phyloP scores from a whole-genome alignment of 2,329 filamentous ascomycete species.

The Metarhizium humberi region DNA sequence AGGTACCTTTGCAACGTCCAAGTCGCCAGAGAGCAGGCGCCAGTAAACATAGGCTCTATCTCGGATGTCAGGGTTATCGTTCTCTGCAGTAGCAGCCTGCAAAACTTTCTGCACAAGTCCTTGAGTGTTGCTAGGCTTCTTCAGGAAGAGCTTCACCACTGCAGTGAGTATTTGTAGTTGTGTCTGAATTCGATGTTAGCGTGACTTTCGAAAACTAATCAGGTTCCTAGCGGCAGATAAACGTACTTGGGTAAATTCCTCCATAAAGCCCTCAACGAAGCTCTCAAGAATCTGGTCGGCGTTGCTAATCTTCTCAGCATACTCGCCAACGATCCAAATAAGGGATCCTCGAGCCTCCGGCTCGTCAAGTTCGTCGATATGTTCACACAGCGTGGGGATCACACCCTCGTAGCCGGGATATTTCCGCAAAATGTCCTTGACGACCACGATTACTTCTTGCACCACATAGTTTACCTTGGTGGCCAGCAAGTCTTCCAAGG shows the following conservation, averaged over 20 bases:
- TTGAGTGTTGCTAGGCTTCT: constrained; percentile 89
- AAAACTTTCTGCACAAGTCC: constrained; percentile 88
- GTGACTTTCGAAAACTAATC: background rate
- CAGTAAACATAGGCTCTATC: constrained; percentile 98
- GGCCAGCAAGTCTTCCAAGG: constrained; percentile 84
- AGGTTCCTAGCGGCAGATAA: background rate
- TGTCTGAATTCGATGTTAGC: constrained; percentile 45
- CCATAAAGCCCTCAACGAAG: constrained; percentile 90
- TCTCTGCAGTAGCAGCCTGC: constrained; percentile 84
- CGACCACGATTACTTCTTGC: constrained; percentile 96
- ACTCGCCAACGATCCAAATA: constrained; percentile 99
- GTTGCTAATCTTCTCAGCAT: constrained; percentile 98
- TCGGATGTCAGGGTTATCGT: constrained; percentile 94
- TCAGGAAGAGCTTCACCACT: constrained; percentile 94
- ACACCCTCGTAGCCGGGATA: constrained; percentile 98
- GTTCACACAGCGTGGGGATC: constrained; percentile 90
- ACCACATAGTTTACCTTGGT: constrained; percentile 99
- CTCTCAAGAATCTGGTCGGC: constrained; percentile 87
- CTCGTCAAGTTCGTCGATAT: constrained; percentile 95
- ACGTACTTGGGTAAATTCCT: constrained; percentile 86
- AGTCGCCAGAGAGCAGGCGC: constrained; percentile 87
- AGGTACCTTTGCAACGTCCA: constrained; percentile 74
- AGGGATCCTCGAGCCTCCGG: constrained; percentile 81
- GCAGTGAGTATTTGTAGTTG: constrained; percentile 96
- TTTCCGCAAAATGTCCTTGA: constrained; percentile 96